Evolutionary conservation across 2,329 filamentous ascomycete genomes (phyloP), one percentile per base, ranked within the genome.

Genomic region (Tolypocladium paradoxum): DNA sequence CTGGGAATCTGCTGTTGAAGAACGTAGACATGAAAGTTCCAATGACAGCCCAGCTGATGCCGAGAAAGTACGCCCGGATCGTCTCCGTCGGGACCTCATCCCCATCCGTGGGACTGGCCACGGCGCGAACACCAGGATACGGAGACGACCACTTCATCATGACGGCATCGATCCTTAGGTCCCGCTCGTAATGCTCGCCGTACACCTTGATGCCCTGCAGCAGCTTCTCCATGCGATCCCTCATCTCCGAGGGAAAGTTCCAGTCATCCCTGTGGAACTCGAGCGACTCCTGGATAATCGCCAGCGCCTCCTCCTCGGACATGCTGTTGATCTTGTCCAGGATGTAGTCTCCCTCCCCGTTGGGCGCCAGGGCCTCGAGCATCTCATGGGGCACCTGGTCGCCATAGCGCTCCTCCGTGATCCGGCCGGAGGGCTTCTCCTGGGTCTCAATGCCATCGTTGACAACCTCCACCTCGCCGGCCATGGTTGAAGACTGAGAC

Each of bases 241-340:
- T 62, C 70, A 73, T 74, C 5, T 71, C 68, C 2, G 65, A 58
- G 0, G 72, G 72, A 38, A 74, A 74, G 57, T 73, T 73, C 69
- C 70, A 73, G 58, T 74, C 72, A 51, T 74, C 72, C 24, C 62
- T 59, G 55, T 73, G 70, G 56, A 73, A 73, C 20, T 63, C 60
- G 49, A 70, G 57, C 0, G 67, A 62, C 56, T 73, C 70, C 2
- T 60, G 52, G 9, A 75, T 55, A 49, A 74, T 73, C 29, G 63
- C 67, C 6, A 71, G 31, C 0, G 72, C 72, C 52, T 74, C 70
- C 31, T 73, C 71, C 61, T 71, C 70, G 45, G 60, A 64, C 70
- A 75, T 73, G 56, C 56, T 62, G 55, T 72, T 70, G 58, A 75
- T 68, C 57, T 66, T 71, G 35, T 66, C 64, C 24, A 72, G 59